Conservation (phyloP, 2,329 filamentous ascomycete genomes). For the Botrytis medusae region DNA sequence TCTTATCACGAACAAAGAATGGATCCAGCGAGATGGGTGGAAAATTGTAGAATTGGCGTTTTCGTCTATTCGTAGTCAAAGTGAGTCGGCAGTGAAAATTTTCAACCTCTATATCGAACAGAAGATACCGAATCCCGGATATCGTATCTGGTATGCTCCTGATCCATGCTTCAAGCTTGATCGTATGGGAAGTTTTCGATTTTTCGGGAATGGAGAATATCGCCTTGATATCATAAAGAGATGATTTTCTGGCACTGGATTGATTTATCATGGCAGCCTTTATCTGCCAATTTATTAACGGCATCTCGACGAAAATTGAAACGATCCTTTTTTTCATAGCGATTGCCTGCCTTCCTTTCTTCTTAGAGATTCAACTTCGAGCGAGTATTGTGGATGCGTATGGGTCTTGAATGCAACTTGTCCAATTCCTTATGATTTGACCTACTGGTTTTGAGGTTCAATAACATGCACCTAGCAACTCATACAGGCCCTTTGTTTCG, state of each 20-base stretch:
- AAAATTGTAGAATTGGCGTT: constrained; percentile 23
- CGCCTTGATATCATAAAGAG: not conserved
- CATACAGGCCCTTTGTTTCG: not conserved
- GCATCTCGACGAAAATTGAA: not conserved
- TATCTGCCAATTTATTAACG: not conserved
- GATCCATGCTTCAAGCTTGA: constrained; percentile 25
- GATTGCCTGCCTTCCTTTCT: not conserved
- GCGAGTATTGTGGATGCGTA: not conserved
- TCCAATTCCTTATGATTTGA: too few species aligned
- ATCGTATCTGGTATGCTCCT: constrained; percentile 22
- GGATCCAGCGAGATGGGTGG: not conserved
- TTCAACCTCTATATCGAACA: constrained; percentile 8
- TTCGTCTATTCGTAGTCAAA: constrained; percentile 25
- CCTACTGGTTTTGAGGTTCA: not conserved
- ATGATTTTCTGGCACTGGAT: not conserved
- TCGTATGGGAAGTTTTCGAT: not conserved
- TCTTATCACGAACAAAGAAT: constrained; percentile 15
- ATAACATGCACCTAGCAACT: not conserved
- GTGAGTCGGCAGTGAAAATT: constrained; percentile 12
- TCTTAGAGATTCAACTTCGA: not conserved
- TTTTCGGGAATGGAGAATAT: not conserved
- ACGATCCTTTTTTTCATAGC: not conserved
- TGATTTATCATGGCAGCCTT: not conserved
- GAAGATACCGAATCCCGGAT: not conserved
- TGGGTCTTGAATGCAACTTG: not conserved